Conservation (phyloP, 2,329 filamentous ascomycete genomes). For the Venturia oleaginea region DNA sequence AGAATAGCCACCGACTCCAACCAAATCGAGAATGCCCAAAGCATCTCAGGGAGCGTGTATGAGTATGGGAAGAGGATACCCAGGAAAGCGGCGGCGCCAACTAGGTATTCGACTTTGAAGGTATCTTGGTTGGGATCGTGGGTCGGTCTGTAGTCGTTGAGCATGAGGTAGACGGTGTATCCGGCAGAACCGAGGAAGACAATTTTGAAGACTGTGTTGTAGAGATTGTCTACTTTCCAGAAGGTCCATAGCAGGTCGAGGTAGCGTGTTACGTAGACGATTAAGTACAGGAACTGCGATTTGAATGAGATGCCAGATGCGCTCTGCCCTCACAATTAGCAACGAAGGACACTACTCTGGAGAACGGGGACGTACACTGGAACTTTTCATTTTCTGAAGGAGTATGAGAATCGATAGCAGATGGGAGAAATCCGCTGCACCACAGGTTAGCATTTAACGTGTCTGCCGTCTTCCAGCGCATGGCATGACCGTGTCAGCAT, state of each 20-base stretch:
- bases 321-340: conserved; percentile 52
- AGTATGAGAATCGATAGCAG: conserved; percentile 88
- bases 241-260: conserved; percentile 80
- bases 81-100: conserved; percentile 69
- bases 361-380: conserved; percentile 57
- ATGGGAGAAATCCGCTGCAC: conserved; percentile 85
- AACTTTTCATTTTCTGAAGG: conserved; percentile 85
- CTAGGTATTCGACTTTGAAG: conserved; percentile 90
- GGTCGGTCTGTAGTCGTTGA: conserved; percentile 92
- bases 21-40: conserved; percentile 98
- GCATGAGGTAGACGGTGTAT: conserved; percentile 97
- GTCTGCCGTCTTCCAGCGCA: conserved; percentile 21
- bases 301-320: conserved; percentile 98
- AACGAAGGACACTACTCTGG: conserved; percentile 10
- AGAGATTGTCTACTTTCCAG: conserved; percentile 58
- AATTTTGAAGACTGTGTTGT: conserved; percentile 94
- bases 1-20: conserved; percentile 93
- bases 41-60: conserved; percentile 72
- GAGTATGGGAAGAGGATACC: conserved; percentile 77
- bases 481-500: conserved; percentile 20
- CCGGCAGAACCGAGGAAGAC: conserved; percentile 83
- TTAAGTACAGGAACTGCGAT: conserved; percentile 86
- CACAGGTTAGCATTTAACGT: conserved; percentile 15
- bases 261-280: conserved; percentile 91
- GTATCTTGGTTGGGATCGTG: conserved; percentile 96